Base-by-base conservation (phyloP, 805 yeast genomes). In the Nakazawaea populi region DNA sequence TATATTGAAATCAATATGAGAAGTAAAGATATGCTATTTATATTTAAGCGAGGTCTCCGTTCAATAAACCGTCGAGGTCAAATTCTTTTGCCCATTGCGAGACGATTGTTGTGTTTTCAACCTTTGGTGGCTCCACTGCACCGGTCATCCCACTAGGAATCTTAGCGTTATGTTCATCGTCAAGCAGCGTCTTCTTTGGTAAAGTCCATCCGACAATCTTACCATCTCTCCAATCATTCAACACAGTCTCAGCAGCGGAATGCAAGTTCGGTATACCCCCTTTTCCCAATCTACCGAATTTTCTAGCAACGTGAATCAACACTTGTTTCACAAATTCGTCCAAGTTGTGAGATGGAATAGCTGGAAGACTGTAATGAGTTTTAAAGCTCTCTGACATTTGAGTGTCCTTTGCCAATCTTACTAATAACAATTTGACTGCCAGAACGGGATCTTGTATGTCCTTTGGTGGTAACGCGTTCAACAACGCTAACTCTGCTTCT, bases 191-290 rank as follows among this genome's bases (percentile, higher is more conserved):
- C 68, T 60, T 70, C 53, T 54, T 85, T 47, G 96, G 96, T 59
- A 83, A 70, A 2, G 88, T 82, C 96, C 97, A 94, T 45, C 97
- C 96, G 50, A 85, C 69, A 60, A 94, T 82, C 65, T 94, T 82
- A 53, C 99, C 99, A 67, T 91, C 97, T 70, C 97, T 83, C 98
- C 98, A 94, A 70, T 94, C 99, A 60, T 80, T 89, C 63, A 94
- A 74, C 10, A 94, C 85, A 37, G 87, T 75, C 60, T 79, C 66
- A 37, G 95, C 96, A 7, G 98, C 96, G 56, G 91, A 77, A 53
- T 82, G 85, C 55, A 94, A 67, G 66, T 94, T 90, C 52, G 98
- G 96, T 53, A 94, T 70, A 63, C 99, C 99, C 42, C 97, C 96
- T 62, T 80, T 86, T 46, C 96, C 89, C 56, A 94, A 74, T 68